Evolutionary conservation across 2,329 filamentous ascomycete genomes (phyloP), one percentile per base, ranked within the genome.

Genomic region (Talaromyces amestolkiae): DNA sequence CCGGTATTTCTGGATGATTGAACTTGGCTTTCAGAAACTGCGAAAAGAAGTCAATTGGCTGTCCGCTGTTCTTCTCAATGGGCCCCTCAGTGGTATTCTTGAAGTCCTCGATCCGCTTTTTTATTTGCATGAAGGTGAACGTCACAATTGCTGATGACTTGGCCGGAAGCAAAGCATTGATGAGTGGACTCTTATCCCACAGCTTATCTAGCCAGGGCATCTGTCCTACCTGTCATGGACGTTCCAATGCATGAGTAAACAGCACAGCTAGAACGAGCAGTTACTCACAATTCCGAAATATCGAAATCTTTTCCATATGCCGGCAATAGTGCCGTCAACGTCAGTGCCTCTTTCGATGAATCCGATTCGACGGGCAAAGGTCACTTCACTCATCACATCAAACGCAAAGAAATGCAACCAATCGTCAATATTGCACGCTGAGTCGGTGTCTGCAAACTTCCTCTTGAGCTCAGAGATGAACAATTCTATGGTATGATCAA

Each of bases 361-460:
- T 0, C 91, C 91, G 66, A 92, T 85, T 0, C 89, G 83, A 75
- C 92, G 91, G 75, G 86, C 88, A 78, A 91, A 93, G 0, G 90
- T 92, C 71, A 93, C 86, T 68, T 91, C 88, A 6, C 90, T 90
- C 68, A 92, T 92, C n/a, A 93, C 91, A 72, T 93, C 91, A 27
- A 58, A 58, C 15, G 91, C 91, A 70, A 91, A 93, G 73, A 88
- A 93, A 72, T 93, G 91, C 65, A 93, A 79, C 91, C 91, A 93
- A 6, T 66, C 56, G 19, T 68, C 65, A 45, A 74, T 72, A 35
- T 72, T 66, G 60, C 70, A 72, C 9, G 66, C 59, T 17, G 67
- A 58, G 3, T 60, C 33, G 5, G 65, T 68, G 2, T 68, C 68
- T 5, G 80, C 83, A 69, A 83, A 89, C 3, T 88, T 72, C 1